phyloP scores from a whole-genome alignment of 306 rosid species.

The Fragaria iinumae region DNA sequence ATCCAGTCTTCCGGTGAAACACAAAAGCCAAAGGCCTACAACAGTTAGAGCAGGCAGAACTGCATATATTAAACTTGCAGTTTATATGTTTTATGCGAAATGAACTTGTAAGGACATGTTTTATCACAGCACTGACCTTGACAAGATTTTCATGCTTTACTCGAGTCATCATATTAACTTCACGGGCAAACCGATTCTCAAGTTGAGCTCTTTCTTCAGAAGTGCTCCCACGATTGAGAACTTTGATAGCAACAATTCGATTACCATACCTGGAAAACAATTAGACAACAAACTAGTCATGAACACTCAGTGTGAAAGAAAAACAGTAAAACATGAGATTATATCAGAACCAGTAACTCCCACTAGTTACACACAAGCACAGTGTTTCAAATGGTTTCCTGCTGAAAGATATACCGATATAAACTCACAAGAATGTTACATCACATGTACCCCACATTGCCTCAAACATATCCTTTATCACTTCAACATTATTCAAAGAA shows the following conservation, averaged over 20 bases:
- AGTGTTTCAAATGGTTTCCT: background rate
- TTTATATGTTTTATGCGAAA: background rate
- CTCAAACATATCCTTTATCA: background rate
- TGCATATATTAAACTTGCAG: background rate
- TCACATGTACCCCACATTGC: background rate
- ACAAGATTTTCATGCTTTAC: slow-evolving; percentile 95
- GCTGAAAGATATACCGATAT: background rate
- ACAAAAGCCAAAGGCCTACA: slow-evolving; percentile 11
- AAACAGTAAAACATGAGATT: background rate
- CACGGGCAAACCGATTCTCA: slow-evolving; percentile 86
- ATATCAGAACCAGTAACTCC: slow-evolving; percentile 13
- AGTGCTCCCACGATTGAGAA: slow-evolving; percentile 81
- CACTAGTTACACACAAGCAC: background rate
- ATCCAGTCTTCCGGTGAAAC: slow-evolving; percentile 19
- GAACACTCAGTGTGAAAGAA: background rate
- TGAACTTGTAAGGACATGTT: background rate
- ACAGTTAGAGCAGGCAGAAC: background rate
- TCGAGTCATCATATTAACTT: slow-evolving; percentile 95
- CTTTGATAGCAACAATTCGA: slow-evolving; percentile 84
- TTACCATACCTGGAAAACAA: slow-evolving; percentile 68
- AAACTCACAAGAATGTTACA: background rate
- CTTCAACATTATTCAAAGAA: background rate
- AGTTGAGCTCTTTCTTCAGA: slow-evolving; percentile 73
- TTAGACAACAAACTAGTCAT: slow-evolving; percentile 31
- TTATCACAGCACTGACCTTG: slow-evolving; percentile 50